Conservation (phyloP, 352 stramenopile species). For the Thalassiosira oceanica region DNA sequence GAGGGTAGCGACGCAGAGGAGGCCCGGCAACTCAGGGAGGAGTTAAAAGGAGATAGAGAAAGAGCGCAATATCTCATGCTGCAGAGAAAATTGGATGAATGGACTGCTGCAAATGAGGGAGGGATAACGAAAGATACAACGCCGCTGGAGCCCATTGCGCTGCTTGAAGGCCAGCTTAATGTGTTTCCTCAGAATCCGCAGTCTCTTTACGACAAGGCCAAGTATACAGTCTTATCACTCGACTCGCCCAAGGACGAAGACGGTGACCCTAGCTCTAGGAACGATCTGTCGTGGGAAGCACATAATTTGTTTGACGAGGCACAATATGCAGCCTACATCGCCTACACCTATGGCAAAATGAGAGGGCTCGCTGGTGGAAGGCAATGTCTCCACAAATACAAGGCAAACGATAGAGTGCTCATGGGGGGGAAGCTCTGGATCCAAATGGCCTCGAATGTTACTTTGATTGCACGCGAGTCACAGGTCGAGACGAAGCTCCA, state of each 20-base stretch:
- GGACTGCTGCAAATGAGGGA: conserved; percentile 13
- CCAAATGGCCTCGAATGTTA: too few species aligned
- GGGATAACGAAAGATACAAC: conserved; percentile 15
- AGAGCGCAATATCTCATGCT: conserved; percentile 8
- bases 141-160: conserved; percentile 5
- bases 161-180: conserved; percentile 4
- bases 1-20: neutral
- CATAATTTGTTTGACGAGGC: conserved; percentile 4
- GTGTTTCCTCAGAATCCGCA: conserved; percentile 24
- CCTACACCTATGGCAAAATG: conserved; percentile 9
- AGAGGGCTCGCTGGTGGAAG: too few species aligned
- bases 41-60: conserved; percentile 13
- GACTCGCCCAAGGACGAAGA: conserved; percentile 10
- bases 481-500: too few species aligned
- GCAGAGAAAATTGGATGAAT: conserved; percentile 8
- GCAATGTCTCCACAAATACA: too few species aligned
- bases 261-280: neutral
- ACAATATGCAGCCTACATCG: conserved; percentile 8
- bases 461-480: too few species aligned
- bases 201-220: conserved; percentile 17
- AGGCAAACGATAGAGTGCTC: too few species aligned
- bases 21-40: conserved; percentile 3
- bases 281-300: conserved; percentile 7
- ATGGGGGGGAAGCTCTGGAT: too few species aligned
- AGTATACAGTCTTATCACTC: conserved; percentile 12